phyloP scores from a whole-genome alignment of 2,329 filamentous ascomycete genomes.

The Botrytis aclada region DNA sequence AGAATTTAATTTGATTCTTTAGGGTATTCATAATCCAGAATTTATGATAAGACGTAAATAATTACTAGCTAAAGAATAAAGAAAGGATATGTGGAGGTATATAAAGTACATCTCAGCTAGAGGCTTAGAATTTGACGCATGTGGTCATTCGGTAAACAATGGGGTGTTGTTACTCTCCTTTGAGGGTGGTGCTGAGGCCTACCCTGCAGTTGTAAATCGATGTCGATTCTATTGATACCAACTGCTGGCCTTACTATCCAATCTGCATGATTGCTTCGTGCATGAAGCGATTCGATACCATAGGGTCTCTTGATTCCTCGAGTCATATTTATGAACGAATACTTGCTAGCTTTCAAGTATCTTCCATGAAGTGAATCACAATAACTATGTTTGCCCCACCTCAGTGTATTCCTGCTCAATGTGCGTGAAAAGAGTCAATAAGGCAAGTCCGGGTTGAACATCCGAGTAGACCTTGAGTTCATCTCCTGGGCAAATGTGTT shows the following conservation, averaged over 20 bases:
- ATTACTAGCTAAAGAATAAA: neutral
- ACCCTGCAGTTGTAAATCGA: neutral
- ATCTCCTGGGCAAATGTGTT: neutral
- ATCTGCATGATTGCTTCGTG: neutral
- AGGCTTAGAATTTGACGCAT: neutral
- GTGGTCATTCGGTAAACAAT: neutral
- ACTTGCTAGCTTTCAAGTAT: neutral
- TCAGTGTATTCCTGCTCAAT: neutral
- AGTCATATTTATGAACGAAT: neutral
- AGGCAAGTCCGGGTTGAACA: neutral
- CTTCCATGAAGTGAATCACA: neutral
- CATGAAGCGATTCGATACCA: neutral
- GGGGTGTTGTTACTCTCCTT: neutral
- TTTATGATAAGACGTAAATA: neutral
- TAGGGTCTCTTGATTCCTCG: neutral
- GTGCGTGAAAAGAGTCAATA: neutral
- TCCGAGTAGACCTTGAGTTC: neutral
- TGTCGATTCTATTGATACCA: neutral
- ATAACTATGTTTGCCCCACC: neutral
- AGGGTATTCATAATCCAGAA: neutral
- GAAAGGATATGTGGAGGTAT: neutral
- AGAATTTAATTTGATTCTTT: constrained; percentile 38
- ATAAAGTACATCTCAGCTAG: neutral
- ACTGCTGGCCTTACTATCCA: neutral
- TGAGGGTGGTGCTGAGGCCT: neutral